Evolutionary conservation across 306 rosid species (phyloP).

Genomic region (Dicorynia guianensis): DNA sequence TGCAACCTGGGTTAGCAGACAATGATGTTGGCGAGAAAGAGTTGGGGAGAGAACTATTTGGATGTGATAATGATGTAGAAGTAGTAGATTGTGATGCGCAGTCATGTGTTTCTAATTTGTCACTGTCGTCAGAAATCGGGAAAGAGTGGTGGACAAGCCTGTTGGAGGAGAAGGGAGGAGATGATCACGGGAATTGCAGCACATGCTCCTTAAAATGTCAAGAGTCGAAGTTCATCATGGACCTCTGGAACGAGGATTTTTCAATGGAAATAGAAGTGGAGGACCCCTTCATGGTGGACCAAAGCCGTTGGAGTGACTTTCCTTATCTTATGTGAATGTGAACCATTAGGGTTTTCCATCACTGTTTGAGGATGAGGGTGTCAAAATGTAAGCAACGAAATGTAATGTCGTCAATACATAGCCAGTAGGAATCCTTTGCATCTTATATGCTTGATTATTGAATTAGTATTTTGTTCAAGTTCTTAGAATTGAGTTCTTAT

Average conservation of each 20-base stretch:
- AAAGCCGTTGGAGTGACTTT: slow-evolving; percentile 12
- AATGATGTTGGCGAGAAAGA: too few species aligned
- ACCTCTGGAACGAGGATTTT: background rate
- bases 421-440: too few species aligned
- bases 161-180: background rate
- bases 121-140: background rate
- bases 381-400: too few species aligned
- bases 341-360: background rate
- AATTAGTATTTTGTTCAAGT: too few species aligned
- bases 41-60: too few species aligned
- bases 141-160: background rate
- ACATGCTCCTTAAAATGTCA: background rate
- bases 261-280: background rate
- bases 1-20: too few species aligned
- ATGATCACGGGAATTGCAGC: background rate
- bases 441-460: too few species aligned
- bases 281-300: background rate
- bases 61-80: too few species aligned
- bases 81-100: background rate
- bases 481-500: too few species aligned
- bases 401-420: too few species aligned
- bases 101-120: background rate
- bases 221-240: too few species aligned
- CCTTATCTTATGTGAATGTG: background rate
- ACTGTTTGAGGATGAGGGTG: too few species aligned